Base-by-base conservation (phyloP, 345 rosid species). In the Abelmoschus esculentus region DNA sequence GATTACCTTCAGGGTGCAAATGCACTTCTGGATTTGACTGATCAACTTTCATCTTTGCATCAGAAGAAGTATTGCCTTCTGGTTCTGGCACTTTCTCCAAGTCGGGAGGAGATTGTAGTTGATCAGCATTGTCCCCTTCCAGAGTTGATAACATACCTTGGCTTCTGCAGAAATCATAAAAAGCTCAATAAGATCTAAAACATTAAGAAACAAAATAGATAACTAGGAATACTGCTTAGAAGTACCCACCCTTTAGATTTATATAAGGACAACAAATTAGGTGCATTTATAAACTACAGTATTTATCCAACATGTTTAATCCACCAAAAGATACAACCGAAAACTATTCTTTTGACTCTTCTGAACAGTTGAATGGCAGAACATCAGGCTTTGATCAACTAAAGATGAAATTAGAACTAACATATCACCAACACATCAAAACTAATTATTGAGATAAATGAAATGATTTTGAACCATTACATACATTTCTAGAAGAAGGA, bases 1-100 rank as follows among this genome's bases (percentile, higher is more conserved):
- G 87, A 74, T 87, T 83, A 69, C 71, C 71, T 80, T 83, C 86
- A 69, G 80, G 61, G 77, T 78, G 76, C 70, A 72, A 31, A 59
- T 76, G 73, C 49, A 46, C 62, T 60, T 82, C 89, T 76, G 75
- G 83, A 77, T 74, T 78, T 56, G 49, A 52, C 28, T 79, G 78
- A 69, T 74, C 85, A 76, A 18, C 68, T 62, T 71, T 73, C 7
- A 80, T 69, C 69, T 75, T 84, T 38, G 61, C 56, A 54, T 28
- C 73, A 65, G 72, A 44, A 44, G 70, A 52, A 79, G 69, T 60
- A 73, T 70, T 44, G 32, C 32, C 72, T 70, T 69, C 80, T 32
- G 75, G 60, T 40, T 77, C 40, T 52, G 71, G 70, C 36, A 67
- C 83, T 34, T 76, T 68, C 66, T 86, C 86, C 56, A 59, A 61